Evolutionary conservation across 495 filamentous ascomycete species (phyloP), one percentile per base, ranked within the genome.

Genomic region (Penicillium longicatenatum): DNA sequence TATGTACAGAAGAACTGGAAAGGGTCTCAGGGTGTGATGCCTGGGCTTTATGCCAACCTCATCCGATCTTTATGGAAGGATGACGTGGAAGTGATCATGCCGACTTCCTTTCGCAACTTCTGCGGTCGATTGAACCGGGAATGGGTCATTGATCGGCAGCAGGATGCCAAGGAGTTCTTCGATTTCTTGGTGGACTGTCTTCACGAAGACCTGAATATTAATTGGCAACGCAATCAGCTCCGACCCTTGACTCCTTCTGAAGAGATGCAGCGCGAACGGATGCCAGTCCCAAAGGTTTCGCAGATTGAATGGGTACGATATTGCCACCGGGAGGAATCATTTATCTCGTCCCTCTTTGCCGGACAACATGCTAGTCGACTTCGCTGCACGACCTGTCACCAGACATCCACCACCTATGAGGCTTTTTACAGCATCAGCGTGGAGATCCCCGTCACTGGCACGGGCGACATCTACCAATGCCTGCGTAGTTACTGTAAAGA

Each of bases 81-180:
- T 70, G 69, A 91, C 79, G 52, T 86, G 85, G 67, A 86, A 83
- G 79, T 80, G 17, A 77, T 82, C 57, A 76, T 77, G 60, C 81
- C 81, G 3, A 78, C 71, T 29, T 81, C 79, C 0, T 79, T 84
- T 54, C 78, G 79, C 16, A 85, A 78, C 39, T 80, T 87, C 60
- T 84, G 82, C 57, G 80, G 78, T 14, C 75, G 82, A 19, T 63
- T 86, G 54, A 83, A 82, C 33, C 73, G 73, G 6, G 79, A 85
- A 64, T 88, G 85, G 84, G 77, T 73, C 11, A 81, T 84, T 44
- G 80, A 84, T 54, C 73, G 81, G 46, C 88, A 92, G 61, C 90
- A 93, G 70, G 90, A 93, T 67, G 84, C 89, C 11, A 87, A 88
- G 63, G 90, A 92, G 61, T 92, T 90, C 55, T 84, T 90, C 59